Base-by-base conservation (phyloP, 495 filamentous ascomycete genomes). In the Aspergillus heteromorphus region DNA sequence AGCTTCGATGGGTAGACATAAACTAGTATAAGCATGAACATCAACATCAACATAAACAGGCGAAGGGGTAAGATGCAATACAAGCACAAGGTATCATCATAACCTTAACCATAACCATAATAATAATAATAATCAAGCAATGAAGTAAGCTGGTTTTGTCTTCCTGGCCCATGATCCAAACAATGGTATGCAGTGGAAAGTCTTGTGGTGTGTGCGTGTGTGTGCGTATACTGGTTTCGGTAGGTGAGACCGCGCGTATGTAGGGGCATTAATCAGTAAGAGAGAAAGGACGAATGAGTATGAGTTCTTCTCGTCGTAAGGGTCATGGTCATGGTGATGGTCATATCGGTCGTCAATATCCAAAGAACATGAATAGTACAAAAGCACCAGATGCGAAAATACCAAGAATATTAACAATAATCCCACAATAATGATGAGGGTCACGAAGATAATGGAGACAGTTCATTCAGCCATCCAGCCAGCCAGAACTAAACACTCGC, bases 401-500 rank as follows among this genome's bases (percentile, higher is more conserved):
- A n/a, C n/a, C n/a, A n/a, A n/a, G n/a, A n/a, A n/a, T n/a, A n/a
- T n/a, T n/a, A n/a, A n/a, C n/a, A n/a, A n/a, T n/a, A n/a, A n/a
- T n/a, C n/a, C n/a, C n/a, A n/a, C n/a, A n/a, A n/a, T n/a, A n/a
- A n/a, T n/a, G n/a, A n/a, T n/a, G n/a, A n/a, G n/a, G n/a, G n/a
- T n/a, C n/a, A n/a, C n/a, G n/a, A n/a, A n/a, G n/a, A n/a, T n/a
- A n/a, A n/a, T n/a, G n/a, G n/a, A n/a, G n/a, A n/a, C n/a, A n/a
- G n/a, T n/a, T n/a, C n/a, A n/a, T n/a, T n/a, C n/a, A n/a, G n/a
- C n/a, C n/a, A n/a, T n/a, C n/a, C n/a, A n/a, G n/a, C n/a, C n/a
- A n/a, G 10, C 6, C 6, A 13, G 27, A 14, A 43, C 40, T 54
- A 62, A 40, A 84, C 76, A 58, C 78, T 81, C 19, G 81, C 81